Conservation (phyloP, 2,329 filamentous ascomycete genomes). For the Penicillium sp. region DNA sequence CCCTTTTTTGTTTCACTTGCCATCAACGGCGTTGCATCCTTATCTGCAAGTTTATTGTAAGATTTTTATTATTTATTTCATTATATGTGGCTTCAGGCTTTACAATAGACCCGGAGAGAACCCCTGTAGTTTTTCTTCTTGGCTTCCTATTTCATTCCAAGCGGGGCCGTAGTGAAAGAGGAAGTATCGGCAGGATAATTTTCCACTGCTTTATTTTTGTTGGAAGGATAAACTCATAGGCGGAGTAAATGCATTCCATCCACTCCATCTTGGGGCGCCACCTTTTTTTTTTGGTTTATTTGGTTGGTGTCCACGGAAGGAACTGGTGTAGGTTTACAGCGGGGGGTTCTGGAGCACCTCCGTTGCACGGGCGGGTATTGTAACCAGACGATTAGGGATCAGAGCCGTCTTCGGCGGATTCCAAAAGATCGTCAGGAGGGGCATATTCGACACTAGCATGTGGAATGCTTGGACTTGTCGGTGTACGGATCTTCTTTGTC, state of each 20-base stretch:
- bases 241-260: background rate
- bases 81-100: background rate
- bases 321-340: constrained; percentile 4
- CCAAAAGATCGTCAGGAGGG: constrained; percentile 11
- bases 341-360: background rate
- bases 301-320: background rate
- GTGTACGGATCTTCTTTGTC: background rate
- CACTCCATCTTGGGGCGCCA: constrained; percentile 1
- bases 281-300: background rate
- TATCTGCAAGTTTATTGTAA: background rate
- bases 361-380: background rate
- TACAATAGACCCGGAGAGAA: background rate
- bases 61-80: background rate
- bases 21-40: background rate
- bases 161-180: background rate
- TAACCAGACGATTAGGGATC: background rate
- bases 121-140: background rate
- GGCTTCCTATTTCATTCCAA: background rate
- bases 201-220: background rate
- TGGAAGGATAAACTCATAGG: background rate
- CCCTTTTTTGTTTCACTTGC: background rate
- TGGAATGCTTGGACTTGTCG: constrained; percentile 10
- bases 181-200: constrained; percentile 1
- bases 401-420: constrained; percentile 8
- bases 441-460: background rate